Evolutionary conservation across 2,329 filamentous ascomycete species (phyloP).

Genomic region (Westerdykella sp.): DNA sequence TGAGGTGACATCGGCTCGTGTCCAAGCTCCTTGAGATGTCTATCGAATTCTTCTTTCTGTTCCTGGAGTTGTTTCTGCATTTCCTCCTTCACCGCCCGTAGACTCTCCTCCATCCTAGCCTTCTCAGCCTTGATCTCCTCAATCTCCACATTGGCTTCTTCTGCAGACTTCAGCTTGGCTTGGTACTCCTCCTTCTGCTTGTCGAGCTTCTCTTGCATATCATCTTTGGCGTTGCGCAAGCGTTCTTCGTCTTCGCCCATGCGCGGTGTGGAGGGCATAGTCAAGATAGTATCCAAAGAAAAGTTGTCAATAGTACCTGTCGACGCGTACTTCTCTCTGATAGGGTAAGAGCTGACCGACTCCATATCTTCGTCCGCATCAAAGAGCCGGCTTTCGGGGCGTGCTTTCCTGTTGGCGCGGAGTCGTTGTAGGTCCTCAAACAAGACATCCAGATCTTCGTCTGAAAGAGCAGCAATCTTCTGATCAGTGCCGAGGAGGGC

Average conservation of each 20-base stretch:
- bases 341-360: conserved; percentile 77
- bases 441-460: conserved; percentile 87
- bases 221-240: conserved; percentile 68
- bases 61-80: conserved; percentile 81
- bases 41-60: conserved; percentile 79
- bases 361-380: conserved; percentile 78
- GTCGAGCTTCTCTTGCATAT: conserved; percentile 77
- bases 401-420: conserved; percentile 72
- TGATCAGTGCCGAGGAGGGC: conserved; percentile 86
- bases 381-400: conserved; percentile 50
- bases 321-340: conserved; percentile 92
- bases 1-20: conserved; percentile 48
- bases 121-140: conserved; percentile 82
- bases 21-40: conserved; percentile 63
- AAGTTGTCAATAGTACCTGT: conserved; percentile 94
- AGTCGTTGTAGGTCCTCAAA: conserved; percentile 92
- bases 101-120: conserved; percentile 72
- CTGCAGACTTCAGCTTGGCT: conserved; percentile 67
- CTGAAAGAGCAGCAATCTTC: conserved; percentile 80
- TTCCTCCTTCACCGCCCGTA: conserved; percentile 72
- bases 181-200: conserved; percentile 78
- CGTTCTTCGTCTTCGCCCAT: conserved; percentile 71
- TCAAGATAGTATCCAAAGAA: conserved; percentile 87
- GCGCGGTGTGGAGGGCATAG: conserved; percentile 87
- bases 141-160: conserved; percentile 69